phyloP scores from a whole-genome alignment of 768 basidiomycete genomes.

The Hygrocybe coccinea region DNA sequence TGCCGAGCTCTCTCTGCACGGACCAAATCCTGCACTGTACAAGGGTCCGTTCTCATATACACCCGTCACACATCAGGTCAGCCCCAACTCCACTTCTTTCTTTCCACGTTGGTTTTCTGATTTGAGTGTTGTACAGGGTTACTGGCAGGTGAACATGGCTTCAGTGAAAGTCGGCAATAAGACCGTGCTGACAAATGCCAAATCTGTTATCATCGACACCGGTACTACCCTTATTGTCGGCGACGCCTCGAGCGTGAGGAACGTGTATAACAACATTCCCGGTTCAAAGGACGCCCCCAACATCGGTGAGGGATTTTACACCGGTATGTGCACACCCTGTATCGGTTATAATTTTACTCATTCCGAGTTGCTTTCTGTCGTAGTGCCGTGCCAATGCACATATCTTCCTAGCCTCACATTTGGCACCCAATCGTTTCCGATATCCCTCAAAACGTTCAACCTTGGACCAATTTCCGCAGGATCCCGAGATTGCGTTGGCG shows the following conservation, averaged over 20 bases:
- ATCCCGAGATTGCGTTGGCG: conserved; percentile 42
- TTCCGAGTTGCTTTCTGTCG: not conserved
- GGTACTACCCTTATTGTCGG: conserved; percentile 37
- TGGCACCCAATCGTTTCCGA: conserved; percentile 35
- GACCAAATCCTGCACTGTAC: conserved; percentile 42
- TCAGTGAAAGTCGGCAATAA: conserved; percentile 13
- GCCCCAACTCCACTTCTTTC: not conserved
- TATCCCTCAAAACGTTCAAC: conserved; percentile 41
- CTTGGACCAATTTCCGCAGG: conserved; percentile 40
- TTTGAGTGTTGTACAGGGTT: conserved; percentile 13
- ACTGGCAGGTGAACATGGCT: conserved; percentile 23
- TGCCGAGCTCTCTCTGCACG: conserved; percentile 51
- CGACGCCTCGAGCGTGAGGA: conserved; percentile 15
- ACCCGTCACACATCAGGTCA: conserved; percentile 4
- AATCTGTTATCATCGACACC: conserved; percentile 32
- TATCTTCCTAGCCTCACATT: conserved; percentile 33
- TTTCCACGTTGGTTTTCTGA: not conserved
- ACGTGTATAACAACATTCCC: conserved; percentile 23
- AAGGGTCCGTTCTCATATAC: conserved; percentile 26
- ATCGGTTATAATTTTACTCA: conserved; percentile 21
- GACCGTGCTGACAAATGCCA: conserved; percentile 7
- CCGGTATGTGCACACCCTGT: conserved; percentile 13
- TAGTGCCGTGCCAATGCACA: conserved; percentile 23
- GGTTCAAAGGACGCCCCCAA: conserved; percentile 17
- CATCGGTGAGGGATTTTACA: conserved; percentile 11